phyloP scores from a whole-genome alignment of 2,329 filamentous ascomycete genomes.

The Cucurbitaria berberidis region DNA sequence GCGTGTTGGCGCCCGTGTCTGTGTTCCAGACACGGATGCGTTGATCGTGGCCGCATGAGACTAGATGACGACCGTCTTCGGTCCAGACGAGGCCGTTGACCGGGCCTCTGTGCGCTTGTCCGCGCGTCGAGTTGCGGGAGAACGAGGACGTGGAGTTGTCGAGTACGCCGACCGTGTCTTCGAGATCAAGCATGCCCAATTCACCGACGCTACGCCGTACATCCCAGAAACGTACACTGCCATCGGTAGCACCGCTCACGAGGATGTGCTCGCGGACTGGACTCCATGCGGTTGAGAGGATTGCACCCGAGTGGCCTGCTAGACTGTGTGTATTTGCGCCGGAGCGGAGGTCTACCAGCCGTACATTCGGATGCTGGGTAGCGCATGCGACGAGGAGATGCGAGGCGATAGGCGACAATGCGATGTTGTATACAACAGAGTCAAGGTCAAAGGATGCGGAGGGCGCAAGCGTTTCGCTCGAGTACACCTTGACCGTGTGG shows the following conservation, averaged over 20 bases:
- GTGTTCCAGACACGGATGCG: slow-evolving; percentile 88
- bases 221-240: slow-evolving; percentile 85
- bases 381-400: slow-evolving; percentile 85
- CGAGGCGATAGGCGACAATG: slow-evolving; percentile 73
- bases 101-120: slow-evolving; percentile 74
- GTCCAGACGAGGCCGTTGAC: slow-evolving; percentile 89
- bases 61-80: slow-evolving; percentile 74
- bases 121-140: slow-evolving; percentile 43
- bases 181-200: slow-evolving; percentile 79
- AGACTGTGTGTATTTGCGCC: slow-evolving; percentile 68
- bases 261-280: slow-evolving; percentile 79
- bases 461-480: slow-evolving; percentile 65
- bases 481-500: slow-evolving; percentile 76
- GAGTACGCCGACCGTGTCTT: slow-evolving; percentile 76
- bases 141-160: slow-evolving; percentile 53
- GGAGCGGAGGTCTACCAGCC: slow-evolving; percentile 84
- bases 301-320: slow-evolving; percentile 59
- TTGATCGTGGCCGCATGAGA: slow-evolving; percentile 83
- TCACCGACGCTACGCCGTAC: slow-evolving; percentile 78
- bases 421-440: slow-evolving; percentile 76
- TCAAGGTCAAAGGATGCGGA: slow-evolving; percentile 73
- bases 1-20: slow-evolving; percentile 79
- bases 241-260: slow-evolving; percentile 84
- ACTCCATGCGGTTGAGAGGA: slow-evolving; percentile 76
- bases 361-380: slow-evolving; percentile 82